Base-by-base conservation (phyloP, 371 early-diverging fungal genomes). In the Zychaea mexicana region DNA sequence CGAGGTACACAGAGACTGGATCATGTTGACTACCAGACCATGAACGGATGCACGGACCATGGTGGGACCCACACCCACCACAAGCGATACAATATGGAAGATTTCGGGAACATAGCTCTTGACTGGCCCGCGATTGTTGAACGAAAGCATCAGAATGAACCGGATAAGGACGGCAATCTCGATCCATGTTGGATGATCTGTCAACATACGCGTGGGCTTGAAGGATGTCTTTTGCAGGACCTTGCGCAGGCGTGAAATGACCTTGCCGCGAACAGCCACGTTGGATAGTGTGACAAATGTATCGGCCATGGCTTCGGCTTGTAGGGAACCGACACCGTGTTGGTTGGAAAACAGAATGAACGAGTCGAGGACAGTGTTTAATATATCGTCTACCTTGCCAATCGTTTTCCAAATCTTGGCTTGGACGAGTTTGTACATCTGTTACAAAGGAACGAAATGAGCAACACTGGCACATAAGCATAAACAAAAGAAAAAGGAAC, bases 141-240 rank as follows among this genome's bases (percentile, higher is more conserved):
- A 97, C 3, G 94, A 94, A 49, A 94, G 77, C 84, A 95, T 94
- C 57, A 96, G 80, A 52, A 93, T 83, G 74, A 95, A 92, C 9
- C 96, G 90, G 42, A 94, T 76, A 53, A 96, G 76, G 9, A 93
- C 91, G 0, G 93, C 90, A 61, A 97, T 94, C 67, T 96, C 93
- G 12, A 86, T 84, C 96, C 96, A 96, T 24, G 90, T 82, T 56
- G 89, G 79, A 70, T 95, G 96, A 28, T 93, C 89, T 0, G 92
- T 88, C 30, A 96, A 73, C 22, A 84, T 78, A 21, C 88, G 71
- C 19, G 86, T 86, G 28, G 92, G 91, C 61, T 85, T 86, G 58
- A 88, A 77, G n/a, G 92, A 90, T 4, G 94, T 95, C 71, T 88
- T 84, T 57, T 85, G 77, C 24, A 92, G 78, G 2, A 82, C 79